Conservation (phyloP, 352 stramenopile species). For the Phytophthora sansomeana region DNA sequence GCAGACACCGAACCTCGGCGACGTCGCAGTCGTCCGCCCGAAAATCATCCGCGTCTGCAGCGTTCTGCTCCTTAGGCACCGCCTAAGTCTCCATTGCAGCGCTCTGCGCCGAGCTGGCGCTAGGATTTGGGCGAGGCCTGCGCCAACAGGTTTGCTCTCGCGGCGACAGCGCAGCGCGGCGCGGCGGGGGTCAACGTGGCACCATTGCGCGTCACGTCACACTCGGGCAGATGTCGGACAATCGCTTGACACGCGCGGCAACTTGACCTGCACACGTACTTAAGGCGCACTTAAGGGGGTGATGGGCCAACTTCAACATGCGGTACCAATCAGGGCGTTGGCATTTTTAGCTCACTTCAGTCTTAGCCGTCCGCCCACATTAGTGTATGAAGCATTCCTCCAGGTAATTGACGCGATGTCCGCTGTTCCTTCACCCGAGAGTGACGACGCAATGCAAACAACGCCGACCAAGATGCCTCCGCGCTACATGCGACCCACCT, state of each 20-base stretch:
- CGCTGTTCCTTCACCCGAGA: slow-evolving; percentile 1
- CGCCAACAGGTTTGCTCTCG: slow-evolving; percentile 22
- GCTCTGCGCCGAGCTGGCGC: slow-evolving; percentile 19
- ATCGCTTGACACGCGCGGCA: neutral
- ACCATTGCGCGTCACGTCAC: slow-evolving; percentile 19
- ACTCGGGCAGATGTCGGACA: slow-evolving; percentile 3
- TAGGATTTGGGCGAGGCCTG: slow-evolving; percentile 28
- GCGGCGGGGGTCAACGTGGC: slow-evolving; percentile 16
- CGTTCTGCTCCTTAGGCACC: slow-evolving; percentile 5
- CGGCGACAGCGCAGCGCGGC: slow-evolving; percentile 15
- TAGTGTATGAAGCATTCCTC: no score
- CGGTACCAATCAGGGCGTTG: slow-evolving; percentile 10
- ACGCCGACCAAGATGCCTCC: slow-evolving; percentile 43
- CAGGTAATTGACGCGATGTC: slow-evolving; percentile 6
- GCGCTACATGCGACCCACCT: slow-evolving; percentile 87
- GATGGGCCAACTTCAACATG: slow-evolving; percentile 34
- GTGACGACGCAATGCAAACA: neutral
- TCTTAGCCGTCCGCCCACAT: no score
- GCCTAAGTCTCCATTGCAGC: slow-evolving; percentile 26
- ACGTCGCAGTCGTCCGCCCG: slow-evolving; percentile 19
- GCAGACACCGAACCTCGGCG: neutral
- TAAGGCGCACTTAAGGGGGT: slow-evolving; percentile 22
- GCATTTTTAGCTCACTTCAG: slow-evolving; percentile 23
- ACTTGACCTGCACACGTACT: slow-evolving; percentile 20
- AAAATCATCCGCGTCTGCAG: slow-evolving; percentile 22